These are phyloP conservation scores for Wickerhamiella alocasiicola DNA, from an alignment of 805 yeast genomes.

Conservation along the genomic window DNA sequence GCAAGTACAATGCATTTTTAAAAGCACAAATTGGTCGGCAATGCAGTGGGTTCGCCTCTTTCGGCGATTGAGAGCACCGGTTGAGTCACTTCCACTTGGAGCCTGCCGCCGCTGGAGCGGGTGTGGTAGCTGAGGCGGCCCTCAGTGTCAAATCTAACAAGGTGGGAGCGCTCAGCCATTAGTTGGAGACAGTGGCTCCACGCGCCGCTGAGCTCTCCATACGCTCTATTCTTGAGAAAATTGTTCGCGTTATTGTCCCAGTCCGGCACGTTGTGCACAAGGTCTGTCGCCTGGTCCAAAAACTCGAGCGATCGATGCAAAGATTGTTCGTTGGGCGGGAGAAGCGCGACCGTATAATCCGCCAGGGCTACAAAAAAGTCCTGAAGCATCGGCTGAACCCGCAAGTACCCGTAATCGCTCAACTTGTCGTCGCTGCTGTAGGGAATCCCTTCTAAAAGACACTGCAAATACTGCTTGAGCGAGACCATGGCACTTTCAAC, in stretches of 20 bases:
- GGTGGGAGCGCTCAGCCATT: conserved; percentile 8
- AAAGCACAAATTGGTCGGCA: too few species aligned
- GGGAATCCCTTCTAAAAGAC: conserved; percentile 44
- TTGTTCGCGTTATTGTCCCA: conserved; percentile 41
- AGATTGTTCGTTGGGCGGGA: conserved; percentile 57
- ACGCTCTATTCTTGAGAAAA: conserved; percentile 37
- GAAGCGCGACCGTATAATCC: conserved; percentile 58
- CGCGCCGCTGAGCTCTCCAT: conserved; percentile 47
- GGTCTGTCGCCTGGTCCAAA: conserved; percentile 45
- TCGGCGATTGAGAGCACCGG: conserved; percentile 4
- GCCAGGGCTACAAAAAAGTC: conserved; percentile 61
- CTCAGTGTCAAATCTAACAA: conserved; percentile 9
- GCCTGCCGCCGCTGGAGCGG: conserved; percentile 15
- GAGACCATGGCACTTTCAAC: conserved; percentile 39
- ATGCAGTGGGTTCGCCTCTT: too few species aligned
- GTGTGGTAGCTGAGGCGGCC: conserved; percentile 18
- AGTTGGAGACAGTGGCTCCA: conserved; percentile 30
- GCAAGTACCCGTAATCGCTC: conserved; percentile 63
- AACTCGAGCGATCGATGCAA: conserved; percentile 45
- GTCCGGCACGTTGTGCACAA: conserved; percentile 52
- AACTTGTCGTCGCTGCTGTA: conserved; percentile 53
- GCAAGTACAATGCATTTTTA: too few species aligned
- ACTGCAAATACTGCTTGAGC: conserved; percentile 34
- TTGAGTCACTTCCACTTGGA: conserved; percentile 12
- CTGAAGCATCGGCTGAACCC: conserved; percentile 54